Evolutionary conservation across 768 basidiomycete genomes (phyloP).

Genomic region (Tulasnella sp.): DNA sequence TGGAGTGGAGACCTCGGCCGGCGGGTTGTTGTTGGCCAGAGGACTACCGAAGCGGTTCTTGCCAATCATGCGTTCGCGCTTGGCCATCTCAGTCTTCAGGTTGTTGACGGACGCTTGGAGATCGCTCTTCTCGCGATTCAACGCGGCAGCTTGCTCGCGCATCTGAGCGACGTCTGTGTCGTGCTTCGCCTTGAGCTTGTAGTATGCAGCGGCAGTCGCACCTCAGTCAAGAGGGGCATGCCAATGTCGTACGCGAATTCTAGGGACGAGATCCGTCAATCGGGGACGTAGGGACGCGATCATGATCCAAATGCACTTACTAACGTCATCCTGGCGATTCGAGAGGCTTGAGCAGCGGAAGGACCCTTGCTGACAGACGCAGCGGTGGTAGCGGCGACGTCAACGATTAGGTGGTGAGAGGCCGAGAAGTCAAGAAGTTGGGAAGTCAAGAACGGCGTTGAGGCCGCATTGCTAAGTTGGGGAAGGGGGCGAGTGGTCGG

Average conservation of each 20-base stretch:
- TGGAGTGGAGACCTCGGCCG: constrained; percentile 46
- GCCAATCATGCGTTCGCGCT: constrained; percentile 48
- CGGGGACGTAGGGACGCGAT: neutral
- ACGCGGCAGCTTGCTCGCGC: constrained; percentile 80
- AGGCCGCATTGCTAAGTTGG: too few relatives aligned
- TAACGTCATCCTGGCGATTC: constrained; percentile 86
- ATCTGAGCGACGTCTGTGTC: constrained; percentile 94
- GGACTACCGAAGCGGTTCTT: constrained; percentile 22
- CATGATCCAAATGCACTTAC: constrained; percentile 52
- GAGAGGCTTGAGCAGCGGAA: constrained; percentile 78
- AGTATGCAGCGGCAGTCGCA: constrained; percentile 64
- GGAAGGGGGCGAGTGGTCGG: too few relatives aligned
- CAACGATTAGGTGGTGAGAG: too few relatives aligned
- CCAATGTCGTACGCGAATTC: constrained; percentile 99
- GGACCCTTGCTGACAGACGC: constrained; percentile 50
- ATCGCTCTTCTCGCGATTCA: constrained; percentile 91
- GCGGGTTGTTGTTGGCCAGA: neutral
- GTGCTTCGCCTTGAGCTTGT: constrained; percentile 84
- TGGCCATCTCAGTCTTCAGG: constrained; percentile 70
- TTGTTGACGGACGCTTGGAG: constrained; percentile 79
- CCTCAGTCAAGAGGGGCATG: constrained; percentile 86
- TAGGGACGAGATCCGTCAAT: constrained; percentile 42
- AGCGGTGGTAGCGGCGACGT: neutral
- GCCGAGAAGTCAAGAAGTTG: too few relatives aligned
- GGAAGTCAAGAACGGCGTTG: too few relatives aligned